Evolutionary conservation across 2,329 filamentous ascomycete genomes (phyloP).

Genomic region (Apiospora pterosperma): DNA sequence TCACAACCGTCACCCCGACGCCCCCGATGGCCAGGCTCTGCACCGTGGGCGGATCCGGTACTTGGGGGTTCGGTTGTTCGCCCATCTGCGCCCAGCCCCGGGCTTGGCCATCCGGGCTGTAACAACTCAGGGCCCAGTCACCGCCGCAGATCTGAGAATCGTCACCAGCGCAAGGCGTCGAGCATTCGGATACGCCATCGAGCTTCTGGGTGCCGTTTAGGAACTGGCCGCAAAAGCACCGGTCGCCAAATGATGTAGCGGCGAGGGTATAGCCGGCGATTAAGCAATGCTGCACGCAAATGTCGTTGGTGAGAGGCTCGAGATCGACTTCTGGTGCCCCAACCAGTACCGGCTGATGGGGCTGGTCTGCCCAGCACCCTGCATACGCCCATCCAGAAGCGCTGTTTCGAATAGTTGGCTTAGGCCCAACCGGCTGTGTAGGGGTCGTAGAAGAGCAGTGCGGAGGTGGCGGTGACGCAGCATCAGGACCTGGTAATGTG

Average conservation of each 20-base stretch:
- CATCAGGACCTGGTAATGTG: background rate
- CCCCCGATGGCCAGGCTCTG: background rate
- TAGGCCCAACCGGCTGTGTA: background rate
- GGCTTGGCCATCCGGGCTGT: conserved; percentile 33
- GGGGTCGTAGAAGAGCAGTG: background rate
- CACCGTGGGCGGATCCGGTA: background rate
- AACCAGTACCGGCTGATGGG: conserved; percentile 18
- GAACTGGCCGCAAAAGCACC: conserved; percentile 45
- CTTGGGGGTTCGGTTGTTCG: conserved; percentile 21
- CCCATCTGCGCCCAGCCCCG: conserved; percentile 28
- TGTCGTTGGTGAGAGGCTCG: conserved; percentile 22
- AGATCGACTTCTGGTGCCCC: conserved; percentile 11
- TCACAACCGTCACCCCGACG: background rate
- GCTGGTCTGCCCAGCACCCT: conserved; percentile 27
- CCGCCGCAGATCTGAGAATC: conserved; percentile 48
- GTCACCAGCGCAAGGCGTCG: conserved; percentile 48
- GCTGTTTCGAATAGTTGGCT: background rate
- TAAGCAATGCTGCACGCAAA: conserved; percentile 47
- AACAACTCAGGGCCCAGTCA: conserved; percentile 41
- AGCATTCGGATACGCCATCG: conserved; percentile 39
- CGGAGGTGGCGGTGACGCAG: background rate
- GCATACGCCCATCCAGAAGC: conserved; percentile 22
- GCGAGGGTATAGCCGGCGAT: conserved; percentile 40
- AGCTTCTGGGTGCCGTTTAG: conserved; percentile 37
- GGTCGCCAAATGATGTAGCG: conserved; percentile 44